These are phyloP conservation scores for Mycena alexandri DNA, from an alignment of 768 basidiomycete genomes.

Conservation along the genomic window DNA sequence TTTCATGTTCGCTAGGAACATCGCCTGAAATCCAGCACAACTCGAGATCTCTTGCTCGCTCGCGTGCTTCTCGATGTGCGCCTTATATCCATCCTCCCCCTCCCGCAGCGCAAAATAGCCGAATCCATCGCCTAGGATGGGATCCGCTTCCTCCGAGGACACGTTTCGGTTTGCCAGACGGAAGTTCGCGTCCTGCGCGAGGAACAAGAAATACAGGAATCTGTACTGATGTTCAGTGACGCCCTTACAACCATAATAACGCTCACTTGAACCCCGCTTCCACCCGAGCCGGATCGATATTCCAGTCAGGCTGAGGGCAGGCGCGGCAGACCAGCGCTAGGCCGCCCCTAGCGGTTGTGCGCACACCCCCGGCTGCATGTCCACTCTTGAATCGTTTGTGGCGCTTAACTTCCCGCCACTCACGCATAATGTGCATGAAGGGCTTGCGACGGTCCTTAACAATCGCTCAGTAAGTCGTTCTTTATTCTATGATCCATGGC, in stretches of 20 bases:
- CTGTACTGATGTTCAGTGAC: too few relatives aligned
- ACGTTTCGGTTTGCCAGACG: conserved; percentile 9
- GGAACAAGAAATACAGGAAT: conserved; percentile 10
- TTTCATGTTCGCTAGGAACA: conserved; percentile 8
- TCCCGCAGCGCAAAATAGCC: conserved; percentile 18
- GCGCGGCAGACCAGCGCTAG: conserved; percentile 26
- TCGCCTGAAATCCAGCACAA: conserved; percentile 20
- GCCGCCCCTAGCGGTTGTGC: conserved; percentile 13
- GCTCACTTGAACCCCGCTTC: too few relatives aligned
- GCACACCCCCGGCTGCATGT: conserved; percentile 21
- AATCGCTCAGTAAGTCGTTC: too few relatives aligned
- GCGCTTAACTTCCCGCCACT: conserved; percentile 29
- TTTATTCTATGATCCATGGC: neutral
- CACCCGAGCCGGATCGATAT: too few relatives aligned
- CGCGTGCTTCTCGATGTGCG: conserved; percentile 10
- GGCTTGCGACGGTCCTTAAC: conserved; percentile 24
- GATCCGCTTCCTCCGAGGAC: conserved; percentile 5
- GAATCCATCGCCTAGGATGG: conserved; percentile 7
- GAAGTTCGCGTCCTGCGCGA: conserved; percentile 18
- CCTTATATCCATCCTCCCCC: conserved; percentile 17
- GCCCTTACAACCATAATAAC: too few relatives aligned
- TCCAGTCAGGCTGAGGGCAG: conserved; percentile 32
- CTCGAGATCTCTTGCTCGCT: conserved; percentile 12
- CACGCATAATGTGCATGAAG: conserved; percentile 29
- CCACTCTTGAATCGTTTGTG: conserved; percentile 17